A percentile compares a stretch with the other conserved stretches of the same genome.
Evolutionary conservation across 371 early-diverging fungal species (phyloP).

Genomic region (Smittium mucronatum): DNA sequence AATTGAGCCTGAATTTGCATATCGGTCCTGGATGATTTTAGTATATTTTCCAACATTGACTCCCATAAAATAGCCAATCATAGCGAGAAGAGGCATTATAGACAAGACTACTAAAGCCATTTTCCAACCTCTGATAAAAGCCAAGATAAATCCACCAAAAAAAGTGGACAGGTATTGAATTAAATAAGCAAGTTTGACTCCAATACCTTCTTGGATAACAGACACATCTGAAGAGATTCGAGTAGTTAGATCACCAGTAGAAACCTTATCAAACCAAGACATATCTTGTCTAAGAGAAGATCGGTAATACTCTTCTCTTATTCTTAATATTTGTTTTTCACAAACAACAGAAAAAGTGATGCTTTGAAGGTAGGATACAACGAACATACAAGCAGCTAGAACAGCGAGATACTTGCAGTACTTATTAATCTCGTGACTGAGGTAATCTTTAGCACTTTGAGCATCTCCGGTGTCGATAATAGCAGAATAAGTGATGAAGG

Average conservation of each 20-base stretch:
- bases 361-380: slow-evolving; percentile 20
- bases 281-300: slow-evolving; percentile 80
- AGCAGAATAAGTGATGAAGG: slow-evolving; percentile 30
- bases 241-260: slow-evolving; percentile 53
- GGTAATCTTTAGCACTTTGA: slow-evolving; percentile 11
- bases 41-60: slow-evolving; percentile 45
- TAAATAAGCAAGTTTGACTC: slow-evolving; percentile 68
- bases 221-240: slow-evolving; percentile 65
- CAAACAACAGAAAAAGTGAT: slow-evolving; percentile 26
- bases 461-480: slow-evolving; percentile 16
- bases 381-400: slow-evolving; percentile 21
- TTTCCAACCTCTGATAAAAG: slow-evolving; percentile 74
- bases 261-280: slow-evolving; percentile 75
- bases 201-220: slow-evolving; percentile 71
- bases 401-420: slow-evolving; percentile 28
- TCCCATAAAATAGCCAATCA: slow-evolving; percentile 47
- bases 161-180: slow-evolving; percentile 59
- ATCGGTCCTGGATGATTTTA: slow-evolving; percentile 36
- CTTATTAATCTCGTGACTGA: slow-evolving; percentile 20
- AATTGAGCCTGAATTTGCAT: slow-evolving; percentile 64
- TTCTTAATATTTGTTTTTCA: slow-evolving; percentile 34
- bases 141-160: slow-evolving; percentile 73
- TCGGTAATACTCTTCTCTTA: slow-evolving; percentile 56
- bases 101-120: slow-evolving; percentile 70
- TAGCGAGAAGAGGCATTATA: slow-evolving; percentile 47